phyloP scores from a whole-genome alignment of 2,329 filamentous ascomycete species.

The Fusarium multiceps region DNA sequence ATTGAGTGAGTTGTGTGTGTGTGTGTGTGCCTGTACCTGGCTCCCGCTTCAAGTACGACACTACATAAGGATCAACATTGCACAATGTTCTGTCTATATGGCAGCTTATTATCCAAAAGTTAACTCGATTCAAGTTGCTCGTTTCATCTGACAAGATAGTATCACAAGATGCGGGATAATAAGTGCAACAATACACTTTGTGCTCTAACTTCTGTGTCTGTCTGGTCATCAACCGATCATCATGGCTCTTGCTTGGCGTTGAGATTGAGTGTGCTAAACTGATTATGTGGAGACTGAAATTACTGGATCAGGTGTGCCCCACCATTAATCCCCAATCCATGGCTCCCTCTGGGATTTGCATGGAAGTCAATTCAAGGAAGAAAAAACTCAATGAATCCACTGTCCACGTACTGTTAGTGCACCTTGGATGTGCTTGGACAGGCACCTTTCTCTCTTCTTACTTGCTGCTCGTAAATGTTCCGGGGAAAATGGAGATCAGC shows the following conservation, averaged over 20 bases:
- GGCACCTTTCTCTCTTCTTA: not conserved
- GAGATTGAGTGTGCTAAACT: conserved; percentile 17
- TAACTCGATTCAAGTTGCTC: not conserved
- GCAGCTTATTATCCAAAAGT: not conserved
- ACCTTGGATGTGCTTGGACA: not conserved
- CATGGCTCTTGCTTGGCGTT: conserved; percentile 11
- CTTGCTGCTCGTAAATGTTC: not conserved
- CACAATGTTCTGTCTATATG: not conserved
- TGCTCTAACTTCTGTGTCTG: not conserved
- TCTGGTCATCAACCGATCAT: conserved; percentile 18
- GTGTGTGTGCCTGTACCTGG: not conserved
- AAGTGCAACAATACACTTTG: conserved; percentile 2
- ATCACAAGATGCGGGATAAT: not conserved
- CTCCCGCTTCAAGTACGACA: not conserved
- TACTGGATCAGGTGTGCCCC: conserved; percentile 43
- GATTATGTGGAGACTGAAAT: conserved; percentile 35
- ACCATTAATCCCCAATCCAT: conserved; percentile 41
- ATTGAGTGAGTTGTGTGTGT: conserved; percentile 4
- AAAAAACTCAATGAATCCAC: conserved; percentile 13
- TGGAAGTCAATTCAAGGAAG: conserved; percentile 27
- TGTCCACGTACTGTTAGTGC: not conserved
- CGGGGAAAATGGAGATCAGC: not conserved
- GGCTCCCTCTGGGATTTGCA: conserved; percentile 28
- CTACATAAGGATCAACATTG: not conserved
- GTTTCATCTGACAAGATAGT: conserved; percentile 1